A percentile compares a stretch with the other conserved stretches of the same genome.
phyloP scores from a whole-genome alignment of 1,284 basidiomycete species.

The Ustilago hordei region DNA sequence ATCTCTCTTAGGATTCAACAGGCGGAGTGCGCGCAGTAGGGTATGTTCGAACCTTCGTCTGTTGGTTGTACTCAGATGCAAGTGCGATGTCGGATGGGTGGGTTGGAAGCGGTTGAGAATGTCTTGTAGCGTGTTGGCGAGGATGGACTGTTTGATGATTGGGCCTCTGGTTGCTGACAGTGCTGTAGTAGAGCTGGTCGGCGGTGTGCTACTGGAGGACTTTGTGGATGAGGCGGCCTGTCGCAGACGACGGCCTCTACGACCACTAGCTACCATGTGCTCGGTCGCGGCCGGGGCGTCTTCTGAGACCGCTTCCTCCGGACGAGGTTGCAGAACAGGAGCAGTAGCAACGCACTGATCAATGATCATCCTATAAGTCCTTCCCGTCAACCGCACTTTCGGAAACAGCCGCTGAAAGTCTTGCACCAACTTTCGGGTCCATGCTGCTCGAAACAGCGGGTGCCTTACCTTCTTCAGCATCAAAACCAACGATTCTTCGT shows the following conservation, averaged over 20 bases:
- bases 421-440: conserved; percentile 27
- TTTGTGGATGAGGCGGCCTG: background rate
- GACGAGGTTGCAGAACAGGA: background rate
- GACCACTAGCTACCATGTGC: conserved; percentile 13
- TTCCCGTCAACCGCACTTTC: conserved; percentile 14
- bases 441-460: conserved; percentile 29
- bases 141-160: conserved; percentile 22
- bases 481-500: conserved; percentile 39
- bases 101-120: conserved; percentile 17
- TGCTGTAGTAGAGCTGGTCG: background rate
- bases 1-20: background rate
- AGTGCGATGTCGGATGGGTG: background rate
- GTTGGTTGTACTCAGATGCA: conserved; percentile 28
- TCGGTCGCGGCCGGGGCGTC: background rate
- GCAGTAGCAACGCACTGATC: conserved; percentile 20
- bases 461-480: conserved; percentile 32
- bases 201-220: background rate
- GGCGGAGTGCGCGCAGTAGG: conserved; percentile 12
- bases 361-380: conserved; percentile 25
- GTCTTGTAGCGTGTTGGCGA: conserved; percentile 8
- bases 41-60: conserved; percentile 24
- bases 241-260: conserved; percentile 23
- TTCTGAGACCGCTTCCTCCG: background rate
- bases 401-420: conserved; percentile 29
- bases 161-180: conserved; percentile 3